Conservation (phyloP, 2,329 filamentous ascomycete genomes). For the Monosporascus sp. region DNA sequence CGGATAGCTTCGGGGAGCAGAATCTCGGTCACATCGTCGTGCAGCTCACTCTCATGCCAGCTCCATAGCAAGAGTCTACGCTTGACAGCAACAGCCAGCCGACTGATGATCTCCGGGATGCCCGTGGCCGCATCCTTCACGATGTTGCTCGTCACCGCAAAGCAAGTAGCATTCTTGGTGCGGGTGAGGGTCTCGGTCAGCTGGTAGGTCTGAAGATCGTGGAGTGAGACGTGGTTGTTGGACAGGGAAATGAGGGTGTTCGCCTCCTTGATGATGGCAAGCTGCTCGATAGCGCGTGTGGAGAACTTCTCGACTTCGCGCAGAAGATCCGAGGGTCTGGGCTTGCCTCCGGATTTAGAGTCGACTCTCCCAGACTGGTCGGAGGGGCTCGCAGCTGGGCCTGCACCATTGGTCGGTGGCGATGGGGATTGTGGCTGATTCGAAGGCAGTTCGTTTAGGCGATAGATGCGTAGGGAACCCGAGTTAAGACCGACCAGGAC, state of each 20-base stretch:
- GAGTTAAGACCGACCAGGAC: conserved; percentile 89
- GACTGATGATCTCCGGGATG: conserved; percentile 87
- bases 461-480: conserved; percentile 83
- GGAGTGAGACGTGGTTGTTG: conserved; percentile 81
- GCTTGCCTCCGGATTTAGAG: conserved; percentile 21
- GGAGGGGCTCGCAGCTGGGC: neutral
- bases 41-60: conserved; percentile 92
- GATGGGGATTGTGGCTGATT: conserved; percentile 23
- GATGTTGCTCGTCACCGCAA: conserved; percentile 93
- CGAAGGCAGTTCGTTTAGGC: conserved; percentile 64
- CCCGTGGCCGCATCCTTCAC: conserved; percentile 81
- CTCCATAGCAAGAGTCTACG: conserved; percentile 84
- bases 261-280: conserved; percentile 92
- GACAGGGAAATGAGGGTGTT: conserved; percentile 87
- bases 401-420: neutral
- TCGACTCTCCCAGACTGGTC: neutral
- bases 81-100: conserved; percentile 89
- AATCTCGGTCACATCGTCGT: conserved; percentile 68
- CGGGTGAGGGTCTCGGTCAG: conserved; percentile 72
- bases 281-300: conserved; percentile 80
- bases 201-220: conserved; percentile 82
- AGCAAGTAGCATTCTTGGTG: conserved; percentile 83
- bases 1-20: conserved; percentile 77
- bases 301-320: conserved; percentile 95
- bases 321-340: conserved; percentile 71